Evolutionary conservation across 2,329 filamentous ascomycete species (phyloP).

Genomic region (Talaromyces atroroseus): DNA sequence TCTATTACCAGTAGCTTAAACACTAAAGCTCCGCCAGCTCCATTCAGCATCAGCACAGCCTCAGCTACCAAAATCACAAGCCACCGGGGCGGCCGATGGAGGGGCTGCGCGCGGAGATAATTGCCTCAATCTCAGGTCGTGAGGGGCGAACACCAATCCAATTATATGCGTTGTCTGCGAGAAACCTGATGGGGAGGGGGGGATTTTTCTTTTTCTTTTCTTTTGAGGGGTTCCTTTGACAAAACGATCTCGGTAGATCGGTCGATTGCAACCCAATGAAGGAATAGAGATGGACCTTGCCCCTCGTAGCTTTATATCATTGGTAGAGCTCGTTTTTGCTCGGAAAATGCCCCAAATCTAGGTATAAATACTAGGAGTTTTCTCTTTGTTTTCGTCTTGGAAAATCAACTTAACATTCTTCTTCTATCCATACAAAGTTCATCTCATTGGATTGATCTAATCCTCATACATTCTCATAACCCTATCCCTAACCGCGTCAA

Average conservation of each 20-base stretch:
- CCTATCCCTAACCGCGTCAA: neutral
- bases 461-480: neutral
- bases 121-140: conserved; percentile 2
- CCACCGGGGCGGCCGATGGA: conserved; percentile 2
- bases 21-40: too few relatives aligned
- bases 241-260: neutral
- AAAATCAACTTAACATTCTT: neutral
- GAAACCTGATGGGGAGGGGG: neutral
- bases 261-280: conserved; percentile 4
- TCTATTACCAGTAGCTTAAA: too few relatives aligned
- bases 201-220: neutral
- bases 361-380: conserved; percentile 2
- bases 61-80: conserved; percentile 3
- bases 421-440: neutral
- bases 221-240: neutral
- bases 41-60: neutral
- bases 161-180: neutral
- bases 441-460: neutral
- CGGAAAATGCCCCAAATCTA: neutral
- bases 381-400: neutral
- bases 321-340: neutral
- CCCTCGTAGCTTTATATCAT: conserved; percentile 3
- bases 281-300: neutral
- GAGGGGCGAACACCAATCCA: neutral
- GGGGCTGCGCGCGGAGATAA: conserved; percentile 5